A percentile compares a stretch with the other conserved stretches of the same genome.
phyloP scores from a whole-genome alignment of 257 asterid genomes.

The Vinca minor region DNA sequence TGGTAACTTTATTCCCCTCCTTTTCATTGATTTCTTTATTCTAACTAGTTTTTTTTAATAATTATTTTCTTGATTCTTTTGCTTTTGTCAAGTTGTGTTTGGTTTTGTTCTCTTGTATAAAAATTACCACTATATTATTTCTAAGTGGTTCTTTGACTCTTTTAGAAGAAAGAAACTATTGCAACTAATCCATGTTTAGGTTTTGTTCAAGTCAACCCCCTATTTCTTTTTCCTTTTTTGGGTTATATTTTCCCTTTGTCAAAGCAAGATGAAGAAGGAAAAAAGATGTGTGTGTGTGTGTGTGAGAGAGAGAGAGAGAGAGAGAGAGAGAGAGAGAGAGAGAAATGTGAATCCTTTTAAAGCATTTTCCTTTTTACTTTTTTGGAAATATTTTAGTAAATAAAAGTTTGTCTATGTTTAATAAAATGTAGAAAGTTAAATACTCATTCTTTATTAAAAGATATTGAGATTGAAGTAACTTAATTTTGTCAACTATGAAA shows the following conservation, averaged over 20 bases:
- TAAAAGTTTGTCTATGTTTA: no score
- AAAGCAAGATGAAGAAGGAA: background rate
- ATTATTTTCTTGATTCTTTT: constrained; percentile 1
- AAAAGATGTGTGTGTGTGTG: no score
- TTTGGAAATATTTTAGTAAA: background rate
- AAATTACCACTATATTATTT: background rate
- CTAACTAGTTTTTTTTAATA: constrained; percentile 5
- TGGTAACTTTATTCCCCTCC: constrained; percentile 8
- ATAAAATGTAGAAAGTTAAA: background rate
- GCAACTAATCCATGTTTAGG: background rate
- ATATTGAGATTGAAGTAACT: no score
- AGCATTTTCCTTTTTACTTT: background rate
- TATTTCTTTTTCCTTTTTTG: background rate
- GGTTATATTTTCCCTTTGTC: background rate
- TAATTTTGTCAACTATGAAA: no score
- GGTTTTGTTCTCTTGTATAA: background rate
- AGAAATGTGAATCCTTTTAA: background rate
- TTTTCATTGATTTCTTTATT: background rate
- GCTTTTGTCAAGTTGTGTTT: constrained; percentile 1
- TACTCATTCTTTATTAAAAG: no score
- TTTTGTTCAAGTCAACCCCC: constrained; percentile 3
- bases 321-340: no score
- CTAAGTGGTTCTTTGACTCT: background rate
- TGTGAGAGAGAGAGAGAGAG: no score
- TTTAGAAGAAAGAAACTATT: background rate